phyloP scores from a whole-genome alignment of 306 rosid genomes.

The Casuarina glauca region DNA sequence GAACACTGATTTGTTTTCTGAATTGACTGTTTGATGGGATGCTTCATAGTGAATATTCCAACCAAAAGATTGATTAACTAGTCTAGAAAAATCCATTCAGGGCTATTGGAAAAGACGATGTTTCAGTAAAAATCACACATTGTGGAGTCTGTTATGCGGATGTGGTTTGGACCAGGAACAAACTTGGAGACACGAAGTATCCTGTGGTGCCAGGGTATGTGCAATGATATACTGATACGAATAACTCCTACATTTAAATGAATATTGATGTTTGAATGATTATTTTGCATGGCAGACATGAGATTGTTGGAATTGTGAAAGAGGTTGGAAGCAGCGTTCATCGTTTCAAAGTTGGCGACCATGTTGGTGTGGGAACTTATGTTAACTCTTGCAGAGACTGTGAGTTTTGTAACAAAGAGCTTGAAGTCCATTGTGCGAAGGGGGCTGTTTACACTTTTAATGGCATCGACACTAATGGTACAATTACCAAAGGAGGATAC shows the following conservation, averaged over 20 bases:
- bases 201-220: conserved; percentile 76
- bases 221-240: neutral
- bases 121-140: conserved; percentile 64
- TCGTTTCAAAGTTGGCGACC: conserved; percentile 69
- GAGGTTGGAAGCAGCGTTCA: conserved; percentile 58
- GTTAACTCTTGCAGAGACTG: conserved; percentile 86
- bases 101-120: conserved; percentile 57
- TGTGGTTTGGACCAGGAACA: conserved; percentile 57
- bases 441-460: conserved; percentile 58
- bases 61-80: conserved; percentile 9
- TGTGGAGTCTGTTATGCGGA: conserved; percentile 81
- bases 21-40: conserved; percentile 7
- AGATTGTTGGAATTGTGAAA: conserved; percentile 74
- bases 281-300: conserved; percentile 49
- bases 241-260: conserved; percentile 5
- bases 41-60: neutral
- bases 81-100: conserved; percentile 35
- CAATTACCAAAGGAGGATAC: conserved; percentile 83
- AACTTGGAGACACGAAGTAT: conserved; percentile 53
- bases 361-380: conserved; percentile 76
- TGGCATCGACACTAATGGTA: conserved; percentile 63
- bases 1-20: neutral
- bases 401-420: conserved; percentile 50
- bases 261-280: conserved; percentile 9
- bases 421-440: conserved; percentile 50